These are phyloP conservation scores for Leptographium flavum DNA, from an alignment of 2,329 filamentous ascomycete species.

Conservation along the genomic window DNA sequence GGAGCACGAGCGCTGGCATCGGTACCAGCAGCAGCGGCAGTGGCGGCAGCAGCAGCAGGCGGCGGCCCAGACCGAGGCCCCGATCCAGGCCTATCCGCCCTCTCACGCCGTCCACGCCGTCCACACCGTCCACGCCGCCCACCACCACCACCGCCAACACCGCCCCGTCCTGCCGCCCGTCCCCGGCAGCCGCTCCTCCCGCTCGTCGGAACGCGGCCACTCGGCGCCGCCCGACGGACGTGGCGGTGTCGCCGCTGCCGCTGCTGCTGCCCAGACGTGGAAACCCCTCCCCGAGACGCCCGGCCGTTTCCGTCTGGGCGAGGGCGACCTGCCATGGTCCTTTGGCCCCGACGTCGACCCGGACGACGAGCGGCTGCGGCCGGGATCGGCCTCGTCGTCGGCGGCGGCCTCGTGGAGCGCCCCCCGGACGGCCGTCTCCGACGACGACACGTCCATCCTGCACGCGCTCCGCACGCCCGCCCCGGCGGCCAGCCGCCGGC, in stretches of 20 bases:
- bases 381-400: neutral
- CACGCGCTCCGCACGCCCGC: neutral
- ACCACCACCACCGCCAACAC: neutral
- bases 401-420: no score
- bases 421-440: neutral
- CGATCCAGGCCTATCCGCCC: no score
- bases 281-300: slow-evolving; percentile 29
- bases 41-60: slow-evolving; percentile 1
- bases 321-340: slow-evolving; percentile 32
- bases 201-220: slow-evolving; percentile 29
- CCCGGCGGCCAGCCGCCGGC: neutral
- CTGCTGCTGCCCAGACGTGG: slow-evolving; percentile 14
- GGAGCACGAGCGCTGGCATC: slow-evolving; percentile 7
- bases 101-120: neutral
- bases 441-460: slow-evolving; percentile 6
- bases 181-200: no score
- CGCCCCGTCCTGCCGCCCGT: neutral
- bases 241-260: no score
- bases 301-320: slow-evolving; percentile 27
- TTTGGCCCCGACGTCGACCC: slow-evolving; percentile 16
- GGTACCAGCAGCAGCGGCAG: neutral
- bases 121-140: neutral
- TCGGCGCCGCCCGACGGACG: slow-evolving; percentile 31
- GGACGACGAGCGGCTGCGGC: slow-evolving; percentile 13
- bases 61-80: neutral